Evolutionary conservation across 352 stramenopile species (phyloP).

Genomic region (Phytophthora macrochlamydospora): DNA sequence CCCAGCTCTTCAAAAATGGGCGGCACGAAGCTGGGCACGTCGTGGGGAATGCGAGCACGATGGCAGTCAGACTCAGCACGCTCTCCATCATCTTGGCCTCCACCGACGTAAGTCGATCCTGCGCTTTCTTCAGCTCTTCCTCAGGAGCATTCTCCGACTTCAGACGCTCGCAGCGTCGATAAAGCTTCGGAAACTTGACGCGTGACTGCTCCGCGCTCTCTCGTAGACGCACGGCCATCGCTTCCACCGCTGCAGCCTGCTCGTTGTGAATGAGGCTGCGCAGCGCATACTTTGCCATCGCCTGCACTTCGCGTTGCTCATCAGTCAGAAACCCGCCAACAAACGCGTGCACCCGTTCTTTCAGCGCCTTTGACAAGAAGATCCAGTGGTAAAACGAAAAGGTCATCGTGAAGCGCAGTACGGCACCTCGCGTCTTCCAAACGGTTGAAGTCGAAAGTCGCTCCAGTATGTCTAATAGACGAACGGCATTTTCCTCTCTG

Average conservation of each 20-base stretch:
- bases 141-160: constrained; percentile 28
- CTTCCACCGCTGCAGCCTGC: constrained; percentile 34
- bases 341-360: constrained; percentile 56
- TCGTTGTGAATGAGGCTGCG: constrained; percentile 71
- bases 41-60: constrained; percentile 82
- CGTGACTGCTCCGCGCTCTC: constrained; percentile 47
- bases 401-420: constrained; percentile 75
- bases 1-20: constrained; percentile 78
- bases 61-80: constrained; percentile 69
- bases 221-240: constrained; percentile 43
- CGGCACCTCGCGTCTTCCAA: constrained; percentile 75
- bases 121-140: constrained; percentile 42
- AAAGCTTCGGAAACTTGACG: constrained; percentile 61
- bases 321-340: constrained; percentile 65
- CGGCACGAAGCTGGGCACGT: constrained; percentile 68
- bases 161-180: constrained; percentile 57
- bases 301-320: constrained; percentile 78
- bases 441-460: constrained; percentile 40
- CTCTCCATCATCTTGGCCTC: constrained; percentile 66
- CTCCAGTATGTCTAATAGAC: constrained; percentile 51
- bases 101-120: constrained; percentile 46
- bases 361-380: constrained; percentile 42
- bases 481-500: constrained; percentile 19
- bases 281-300: constrained; percentile 80
- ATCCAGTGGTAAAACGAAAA: constrained; percentile 83